Base-by-base conservation (phyloP, 116 monocot species). In the Phalaenopsis hybrid region DNA sequence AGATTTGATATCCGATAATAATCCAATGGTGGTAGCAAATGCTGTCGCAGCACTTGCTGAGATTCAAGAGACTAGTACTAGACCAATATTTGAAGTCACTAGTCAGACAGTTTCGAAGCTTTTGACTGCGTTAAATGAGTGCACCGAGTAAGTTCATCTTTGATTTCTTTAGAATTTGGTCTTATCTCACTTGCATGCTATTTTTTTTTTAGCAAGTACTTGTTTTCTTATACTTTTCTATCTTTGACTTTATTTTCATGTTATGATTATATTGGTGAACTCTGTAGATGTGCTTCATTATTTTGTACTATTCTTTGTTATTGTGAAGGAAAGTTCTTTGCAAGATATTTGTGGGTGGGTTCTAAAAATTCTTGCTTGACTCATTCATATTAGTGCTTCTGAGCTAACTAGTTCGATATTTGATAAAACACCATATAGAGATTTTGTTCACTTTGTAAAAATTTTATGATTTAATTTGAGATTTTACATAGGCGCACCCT, bases 1-100 rank as follows among this genome's bases (percentile, higher is more conserved):
- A 75, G 99, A 99, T 76, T 87, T 99, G 83, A 95, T 99, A 82
- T 99, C 95, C 79, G 95, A 99, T 83, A 99, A 94, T 82, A 99
- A 99, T 91, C 99, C 99, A 41, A 99, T 99, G 99, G 99, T 99
- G 33, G 99, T 99, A 57, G 99, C 99, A 82, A 99, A 99, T 92
- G 99, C 99, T 44, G 95, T 99, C 55, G 99, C 99, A 75, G 99
- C 99, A 41, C 95, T 99, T 80, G 92, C 95, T 79, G 99, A 99
- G 85, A 99, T 99, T 75, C 92, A 95, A 81, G 99, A 99, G 78
- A 92, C 82, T 51, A 95, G 93, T 78, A 84, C 23, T 44, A 81
- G 85, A n/a, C 91, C 94, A 77, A 90, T 99, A 75, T 99, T 99
- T 93, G 99, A 99, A 68, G 95, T 95, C 21, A 95, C 95, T 48